These are phyloP conservation scores for Fusarium sp. DNA, from an alignment of 2,329 filamentous ascomycete genomes.

Conservation along the genomic window DNA sequence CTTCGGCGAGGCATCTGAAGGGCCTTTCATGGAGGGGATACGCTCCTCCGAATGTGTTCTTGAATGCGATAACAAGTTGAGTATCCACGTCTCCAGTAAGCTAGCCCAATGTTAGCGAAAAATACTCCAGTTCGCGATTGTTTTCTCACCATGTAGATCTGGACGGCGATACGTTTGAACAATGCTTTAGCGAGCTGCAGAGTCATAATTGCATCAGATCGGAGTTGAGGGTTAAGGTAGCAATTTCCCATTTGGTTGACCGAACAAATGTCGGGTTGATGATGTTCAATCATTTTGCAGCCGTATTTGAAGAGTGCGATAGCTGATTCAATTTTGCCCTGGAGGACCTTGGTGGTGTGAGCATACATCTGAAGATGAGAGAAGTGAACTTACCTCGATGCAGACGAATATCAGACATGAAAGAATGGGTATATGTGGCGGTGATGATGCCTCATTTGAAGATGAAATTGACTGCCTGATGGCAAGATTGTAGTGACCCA, in stretches of 20 bases:
- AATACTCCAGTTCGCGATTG: neutral
- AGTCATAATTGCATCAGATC: neutral
- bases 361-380: accelerated
- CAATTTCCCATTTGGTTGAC: neutral
- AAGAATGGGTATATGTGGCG: conserved; percentile 6
- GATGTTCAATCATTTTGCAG: conserved; percentile 24
- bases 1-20: conserved; percentile 5
- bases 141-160: conserved; percentile 12
- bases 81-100: conserved; percentile 18
- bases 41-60: neutral
- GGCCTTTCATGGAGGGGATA: neutral
- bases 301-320: conserved; percentile 28
- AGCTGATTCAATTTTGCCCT: conserved; percentile 25
- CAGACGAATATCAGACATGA: conserved; percentile 32
- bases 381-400: conserved; percentile 3
- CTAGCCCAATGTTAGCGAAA: neutral
- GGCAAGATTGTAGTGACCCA: conserved; percentile 27
- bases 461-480: conserved; percentile 3
- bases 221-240: accelerated
- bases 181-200: neutral
- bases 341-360: conserved; percentile 12
- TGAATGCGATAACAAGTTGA: neutral
- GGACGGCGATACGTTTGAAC: conserved; percentile 20
- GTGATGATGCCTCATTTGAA: neutral
- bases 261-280: neutral